A percentile compares a stretch with the other conserved stretches of the same genome.
These are phyloP conservation scores for Cucurbitaria berberidis DNA, from an alignment of 2,329 filamentous ascomycete species.

Conservation along the genomic window DNA sequence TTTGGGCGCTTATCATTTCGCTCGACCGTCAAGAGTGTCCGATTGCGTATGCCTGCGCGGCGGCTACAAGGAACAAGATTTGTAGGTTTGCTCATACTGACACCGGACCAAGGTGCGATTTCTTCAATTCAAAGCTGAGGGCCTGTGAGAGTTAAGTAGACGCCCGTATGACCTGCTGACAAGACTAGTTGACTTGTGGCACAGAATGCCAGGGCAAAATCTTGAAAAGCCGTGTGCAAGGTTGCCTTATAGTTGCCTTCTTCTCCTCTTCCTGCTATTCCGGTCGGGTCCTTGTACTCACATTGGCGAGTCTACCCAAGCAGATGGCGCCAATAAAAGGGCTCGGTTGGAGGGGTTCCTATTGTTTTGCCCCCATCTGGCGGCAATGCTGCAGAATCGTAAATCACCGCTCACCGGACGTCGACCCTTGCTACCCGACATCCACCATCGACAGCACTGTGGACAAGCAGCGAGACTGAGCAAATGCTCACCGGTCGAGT, in stretches of 20 bases:
- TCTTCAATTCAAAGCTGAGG: slow-evolving; percentile 11
- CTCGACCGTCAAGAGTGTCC: slow-evolving; percentile 3
- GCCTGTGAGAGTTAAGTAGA: slow-evolving; percentile 29
- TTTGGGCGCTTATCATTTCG: slow-evolving; percentile 18
- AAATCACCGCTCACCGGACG: slow-evolving; percentile 13
- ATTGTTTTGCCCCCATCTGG: slow-evolving; percentile 6
- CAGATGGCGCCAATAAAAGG: slow-evolving; percentile 11
- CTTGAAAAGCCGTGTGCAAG: slow-evolving; percentile 20
- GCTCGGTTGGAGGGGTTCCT: slow-evolving; percentile 18
- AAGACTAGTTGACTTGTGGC: slow-evolving; percentile 11
- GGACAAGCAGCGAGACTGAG: slow-evolving; percentile 1
- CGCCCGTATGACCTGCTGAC: slow-evolving; percentile 13
- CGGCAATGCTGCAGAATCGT: slow-evolving; percentile 15
- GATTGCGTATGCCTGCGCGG: slow-evolving; percentile 1
- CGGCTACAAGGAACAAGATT: slow-evolving; percentile 5
- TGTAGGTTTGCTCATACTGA: slow-evolving; percentile 9
- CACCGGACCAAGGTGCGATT: neutral
- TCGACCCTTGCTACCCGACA: slow-evolving; percentile 6
- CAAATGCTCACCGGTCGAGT: slow-evolving; percentile 11
- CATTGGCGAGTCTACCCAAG: slow-evolving; percentile 17
- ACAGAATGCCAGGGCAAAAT: slow-evolving; percentile 4
- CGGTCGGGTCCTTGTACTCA: slow-evolving; percentile 10
- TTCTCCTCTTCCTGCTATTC: slow-evolving; percentile 1
- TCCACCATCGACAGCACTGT: slow-evolving; percentile 2
- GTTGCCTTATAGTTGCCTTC: slow-evolving; percentile 20